These are phyloP conservation scores for Coccomyxa sp. DNA, from an alignment of 139 green algal genomes.

Conservation along the genomic window DNA sequence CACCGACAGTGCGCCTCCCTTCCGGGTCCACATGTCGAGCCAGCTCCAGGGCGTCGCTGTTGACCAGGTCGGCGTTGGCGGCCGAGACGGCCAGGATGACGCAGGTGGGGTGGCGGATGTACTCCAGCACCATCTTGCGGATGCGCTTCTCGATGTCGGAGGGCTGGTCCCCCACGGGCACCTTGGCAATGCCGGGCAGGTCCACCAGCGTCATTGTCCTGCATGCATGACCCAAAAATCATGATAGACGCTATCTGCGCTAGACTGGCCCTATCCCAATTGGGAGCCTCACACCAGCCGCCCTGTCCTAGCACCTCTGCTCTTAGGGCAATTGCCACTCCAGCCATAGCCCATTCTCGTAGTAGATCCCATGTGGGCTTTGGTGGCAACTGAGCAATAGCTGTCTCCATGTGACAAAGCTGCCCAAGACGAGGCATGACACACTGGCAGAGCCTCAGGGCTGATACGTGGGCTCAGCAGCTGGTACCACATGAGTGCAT, in stretches of 20 bases:
- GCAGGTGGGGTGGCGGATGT: slow-evolving; percentile 83
- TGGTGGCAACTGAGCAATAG: too few relatives aligned
- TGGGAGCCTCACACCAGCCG: too few relatives aligned
- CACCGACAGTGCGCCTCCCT: slow-evolving; percentile 66
- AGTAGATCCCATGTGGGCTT: too few relatives aligned
- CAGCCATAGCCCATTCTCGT: too few relatives aligned
- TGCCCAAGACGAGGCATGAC: too few relatives aligned
- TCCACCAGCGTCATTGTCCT: slow-evolving; percentile 98
- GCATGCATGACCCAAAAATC: too few relatives aligned
- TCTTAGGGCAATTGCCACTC: too few relatives aligned
- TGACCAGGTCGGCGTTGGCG: slow-evolving; percentile 94
- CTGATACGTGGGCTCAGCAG: neutral
- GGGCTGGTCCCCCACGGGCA: slow-evolving; percentile 98
- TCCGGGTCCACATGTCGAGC: slow-evolving; percentile 81
- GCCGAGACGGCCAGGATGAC: slow-evolving; percentile 94
- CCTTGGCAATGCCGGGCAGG: slow-evolving; percentile 91
- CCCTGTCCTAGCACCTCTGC: too few relatives aligned
- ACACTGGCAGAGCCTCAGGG: too few relatives aligned
- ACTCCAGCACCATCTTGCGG: slow-evolving; percentile 81
- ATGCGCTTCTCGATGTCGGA: slow-evolving; percentile 90
- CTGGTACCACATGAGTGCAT: neutral
- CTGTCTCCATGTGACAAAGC: too few relatives aligned
- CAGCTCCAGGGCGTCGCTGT: slow-evolving; percentile 91
- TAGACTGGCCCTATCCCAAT: too few relatives aligned
- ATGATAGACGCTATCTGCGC: too few relatives aligned